phyloP scores from a whole-genome alignment of 768 basidiomycete genomes.

The Leccinum sublutescens region DNA sequence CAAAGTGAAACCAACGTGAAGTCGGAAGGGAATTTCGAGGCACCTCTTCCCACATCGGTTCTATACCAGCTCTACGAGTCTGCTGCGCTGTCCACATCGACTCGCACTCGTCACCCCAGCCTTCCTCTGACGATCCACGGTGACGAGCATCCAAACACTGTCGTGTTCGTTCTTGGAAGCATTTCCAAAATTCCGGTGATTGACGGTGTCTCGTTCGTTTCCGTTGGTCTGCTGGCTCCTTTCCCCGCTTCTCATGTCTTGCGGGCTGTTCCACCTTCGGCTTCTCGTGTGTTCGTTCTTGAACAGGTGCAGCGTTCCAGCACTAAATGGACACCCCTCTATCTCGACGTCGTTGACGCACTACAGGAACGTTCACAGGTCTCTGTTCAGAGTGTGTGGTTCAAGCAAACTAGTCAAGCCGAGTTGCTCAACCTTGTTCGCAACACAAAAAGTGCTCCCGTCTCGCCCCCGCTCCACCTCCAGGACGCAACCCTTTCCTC shows the following conservation, averaged over 20 bases:
- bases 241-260: slow-evolving; percentile 57
- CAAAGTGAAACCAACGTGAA: slow-evolving; percentile 34
- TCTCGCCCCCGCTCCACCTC: slow-evolving; percentile 47
- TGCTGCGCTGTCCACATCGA: slow-evolving; percentile 62
- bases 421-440: slow-evolving; percentile 57
- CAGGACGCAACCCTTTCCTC: slow-evolving; percentile 36
- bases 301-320: slow-evolving; percentile 77
- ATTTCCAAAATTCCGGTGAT: slow-evolving; percentile 41
- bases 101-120: slow-evolving; percentile 59
- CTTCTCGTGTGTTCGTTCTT: slow-evolving; percentile 70
- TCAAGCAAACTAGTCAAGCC: slow-evolving; percentile 43
- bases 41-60: slow-evolving; percentile 9
- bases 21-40: background rate
- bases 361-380: slow-evolving; percentile 61
- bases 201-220: slow-evolving; percentile 62
- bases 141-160: slow-evolving; percentile 56
- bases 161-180: slow-evolving; percentile 70
- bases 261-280: slow-evolving; percentile 57
- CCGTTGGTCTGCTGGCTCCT: slow-evolving; percentile 68
- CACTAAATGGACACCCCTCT: slow-evolving; percentile 87
- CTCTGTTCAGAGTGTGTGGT: slow-evolving; percentile 56
- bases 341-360: slow-evolving; percentile 74
- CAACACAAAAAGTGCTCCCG: slow-evolving; percentile 36
- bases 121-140: slow-evolving; percentile 54
- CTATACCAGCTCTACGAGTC: slow-evolving; percentile 65